Evolutionary conservation across 106 monocot species (phyloP).

Genomic region (Dendrobium officinale): DNA sequence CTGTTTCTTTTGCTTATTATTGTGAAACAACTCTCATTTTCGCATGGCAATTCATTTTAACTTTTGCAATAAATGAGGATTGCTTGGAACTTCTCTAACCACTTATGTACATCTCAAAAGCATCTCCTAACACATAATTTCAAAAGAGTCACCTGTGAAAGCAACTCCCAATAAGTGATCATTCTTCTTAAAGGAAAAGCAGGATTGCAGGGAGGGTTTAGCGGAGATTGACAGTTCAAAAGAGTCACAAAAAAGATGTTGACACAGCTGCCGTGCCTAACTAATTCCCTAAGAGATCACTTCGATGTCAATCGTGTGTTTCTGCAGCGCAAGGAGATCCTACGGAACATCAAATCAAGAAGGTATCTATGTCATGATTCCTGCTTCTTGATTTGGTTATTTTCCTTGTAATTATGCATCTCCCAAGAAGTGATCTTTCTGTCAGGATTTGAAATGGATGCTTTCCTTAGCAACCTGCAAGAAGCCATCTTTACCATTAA

Average conservation of each 20-base stretch:
- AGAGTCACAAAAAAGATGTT: constrained; percentile 34
- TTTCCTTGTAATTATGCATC: no score
- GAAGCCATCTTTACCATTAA: constrained; percentile 92
- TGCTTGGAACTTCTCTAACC: no score
- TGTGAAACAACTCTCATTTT: no score
- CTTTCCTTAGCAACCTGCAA: constrained; percentile 86
- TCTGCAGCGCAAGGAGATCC: constrained; percentile 46
- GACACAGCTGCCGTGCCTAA: constrained; percentile 66
- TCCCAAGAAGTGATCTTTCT: no score
- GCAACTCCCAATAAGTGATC: neutral
- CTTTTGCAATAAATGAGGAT: no score
- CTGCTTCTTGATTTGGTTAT: no score
- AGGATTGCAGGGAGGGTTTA: neutral
- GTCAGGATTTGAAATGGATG: constrained; percentile 57
- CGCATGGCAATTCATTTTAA: no score
- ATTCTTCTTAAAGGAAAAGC: neutral
- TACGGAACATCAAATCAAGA: constrained; percentile 40
- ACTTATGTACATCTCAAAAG: no score
- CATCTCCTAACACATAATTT: no score
- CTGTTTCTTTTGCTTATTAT: no score
- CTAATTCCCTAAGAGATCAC: constrained; percentile 55
- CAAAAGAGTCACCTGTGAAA: no score
- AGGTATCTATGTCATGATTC: constrained; percentile 24
- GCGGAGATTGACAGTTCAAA: neutral
- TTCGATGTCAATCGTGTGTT: constrained; percentile 81